Percentiles rank a stretch among this genome's conserved stretches.
Evolutionary conservation across 441 rosid species (phyloP).

Genomic region (Erodium texanum): DNA sequence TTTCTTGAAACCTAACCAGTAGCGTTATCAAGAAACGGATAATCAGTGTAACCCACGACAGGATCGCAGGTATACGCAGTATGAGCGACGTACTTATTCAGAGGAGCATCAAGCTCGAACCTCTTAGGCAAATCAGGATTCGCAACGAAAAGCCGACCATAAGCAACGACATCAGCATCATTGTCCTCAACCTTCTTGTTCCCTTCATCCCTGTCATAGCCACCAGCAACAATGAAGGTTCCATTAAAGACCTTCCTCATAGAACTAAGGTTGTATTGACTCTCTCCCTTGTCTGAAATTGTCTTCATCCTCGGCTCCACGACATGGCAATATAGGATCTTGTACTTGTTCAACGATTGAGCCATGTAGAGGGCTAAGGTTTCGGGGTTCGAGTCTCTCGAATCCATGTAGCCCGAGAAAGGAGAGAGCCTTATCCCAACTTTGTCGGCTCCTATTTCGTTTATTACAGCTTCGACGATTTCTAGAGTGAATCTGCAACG

Average conservation of each 20-base stretch:
- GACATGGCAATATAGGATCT: constrained; percentile 44
- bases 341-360: constrained; percentile 29
- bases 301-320: constrained; percentile 27
- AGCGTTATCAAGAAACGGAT: constrained; percentile 20
- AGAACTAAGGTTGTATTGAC: constrained; percentile 19
- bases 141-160: constrained; percentile 23
- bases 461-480: constrained; percentile 25
- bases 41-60: constrained; percentile 22
- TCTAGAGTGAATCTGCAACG: constrained; percentile 23
- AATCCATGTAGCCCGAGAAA: constrained; percentile 28
- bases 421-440: constrained; percentile 41
- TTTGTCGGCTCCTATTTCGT: constrained; percentile 36
- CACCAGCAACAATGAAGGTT: constrained; percentile 23
- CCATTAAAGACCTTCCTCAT: constrained; percentile 27
- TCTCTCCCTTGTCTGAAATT: constrained; percentile 11
- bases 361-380: constrained; percentile 41
- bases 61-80: constrained; percentile 20
- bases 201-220: constrained; percentile 21
- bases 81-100: constrained; percentile 14
- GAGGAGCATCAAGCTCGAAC: constrained; percentile 17
- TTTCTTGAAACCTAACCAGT: constrained; percentile 1
- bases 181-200: constrained; percentile 13
- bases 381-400: constrained; percentile 38
- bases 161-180: constrained; percentile 15
- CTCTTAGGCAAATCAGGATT: constrained; percentile 25